Base-by-base conservation (phyloP, 1,139 yeast genomes). In the Saccharomyces hybrid region DNA sequence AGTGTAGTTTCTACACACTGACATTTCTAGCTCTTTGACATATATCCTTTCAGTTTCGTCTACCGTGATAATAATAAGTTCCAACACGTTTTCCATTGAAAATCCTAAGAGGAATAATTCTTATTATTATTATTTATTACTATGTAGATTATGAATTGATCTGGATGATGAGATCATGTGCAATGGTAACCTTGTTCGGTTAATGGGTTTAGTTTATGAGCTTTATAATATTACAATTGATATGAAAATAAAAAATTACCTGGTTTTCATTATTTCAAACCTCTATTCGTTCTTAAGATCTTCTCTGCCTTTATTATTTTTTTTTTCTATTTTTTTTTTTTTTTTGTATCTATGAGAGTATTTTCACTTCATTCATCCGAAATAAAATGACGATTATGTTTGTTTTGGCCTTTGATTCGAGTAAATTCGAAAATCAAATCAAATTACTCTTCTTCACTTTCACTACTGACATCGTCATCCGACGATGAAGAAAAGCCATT, bases 401-500 rank as follows among this genome's bases (percentile, higher is more conserved):
- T 29, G 32, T 29, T 29, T 29, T 29, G n/a, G 32, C 32, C 0
- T 48, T 29, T n/a, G 31, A 32, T 21, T 41, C 34, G 11, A 44
- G 42, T 28, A 24, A 38, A 24, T 24, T 24, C 26, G 6, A 26
- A n/a, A 38, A 29, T 26, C 12, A n/a, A 34, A 27, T 47, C 46
- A 19, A 29, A 69, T 66, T 16, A 73, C 67, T 56, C 78, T 70
- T 57, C 80, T 59, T 73, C 62, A 72, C 74, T 61, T 67, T 71
- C 64, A 66, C 73, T 55, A 62, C 71, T 51, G 73, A 78, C 53
- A 69, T 60, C 55, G 61, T 59, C 59, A 63, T 73, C 75, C 49
- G 75, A 78, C 52, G 78, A 77, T 47, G 78, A 75, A 48, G 76
- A 77, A 52, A 73, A 76, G 47, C 63, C 67, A 26, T 60, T 66